A percentile compares a stretch with the other conserved stretches of the same genome.
phyloP scores from a whole-genome alignment of 2,329 filamentous ascomycete genomes.

The Calonectria honghensis region DNA sequence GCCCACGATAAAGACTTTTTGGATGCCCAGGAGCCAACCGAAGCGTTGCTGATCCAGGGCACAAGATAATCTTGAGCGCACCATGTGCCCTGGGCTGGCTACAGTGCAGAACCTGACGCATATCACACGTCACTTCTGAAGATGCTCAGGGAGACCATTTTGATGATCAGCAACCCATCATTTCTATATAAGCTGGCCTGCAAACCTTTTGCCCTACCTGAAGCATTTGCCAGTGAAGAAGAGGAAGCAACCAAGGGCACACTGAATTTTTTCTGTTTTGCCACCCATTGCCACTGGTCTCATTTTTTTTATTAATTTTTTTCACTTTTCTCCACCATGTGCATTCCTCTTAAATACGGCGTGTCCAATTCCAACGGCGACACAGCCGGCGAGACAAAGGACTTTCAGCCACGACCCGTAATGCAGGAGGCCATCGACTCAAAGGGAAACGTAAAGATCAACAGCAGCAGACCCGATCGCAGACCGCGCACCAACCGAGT shows the following conservation, averaged over 20 bases:
- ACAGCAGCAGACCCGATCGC: neutral
- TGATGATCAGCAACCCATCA: neutral
- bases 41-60: neutral
- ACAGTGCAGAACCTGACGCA: neutral
- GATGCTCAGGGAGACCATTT: neutral
- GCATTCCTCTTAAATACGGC: constrained; percentile 9
- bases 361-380: neutral
- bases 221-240: neutral
- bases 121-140: neutral
- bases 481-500: constrained; percentile 3
- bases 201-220: no score
- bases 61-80: neutral
- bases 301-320: neutral
- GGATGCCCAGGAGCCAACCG: neutral
- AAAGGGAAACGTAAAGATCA: neutral
- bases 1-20: neutral
- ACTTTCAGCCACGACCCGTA: neutral
- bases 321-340: neutral
- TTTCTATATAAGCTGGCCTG: neutral
- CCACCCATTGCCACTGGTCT: neutral
- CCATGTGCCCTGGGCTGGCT: neutral
- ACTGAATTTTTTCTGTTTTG: neutral
- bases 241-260: neutral
- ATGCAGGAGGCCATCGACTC: constrained; percentile 3
- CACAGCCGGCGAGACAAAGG: constrained; percentile 8